Base-by-base conservation (phyloP, 2,329 filamentous ascomycete genomes). In the Hypoxylon rubiginosum region DNA sequence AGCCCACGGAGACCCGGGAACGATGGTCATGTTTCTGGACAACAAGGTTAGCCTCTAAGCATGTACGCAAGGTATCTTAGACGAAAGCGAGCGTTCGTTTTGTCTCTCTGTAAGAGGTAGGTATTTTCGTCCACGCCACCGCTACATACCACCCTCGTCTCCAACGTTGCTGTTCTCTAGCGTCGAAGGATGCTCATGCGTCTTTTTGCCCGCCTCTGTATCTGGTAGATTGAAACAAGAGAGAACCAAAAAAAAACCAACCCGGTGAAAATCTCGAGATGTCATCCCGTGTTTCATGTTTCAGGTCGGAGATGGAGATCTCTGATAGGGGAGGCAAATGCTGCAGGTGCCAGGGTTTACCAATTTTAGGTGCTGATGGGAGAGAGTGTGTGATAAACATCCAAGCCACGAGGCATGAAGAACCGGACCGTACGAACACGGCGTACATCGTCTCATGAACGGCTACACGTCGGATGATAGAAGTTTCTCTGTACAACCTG, bases 221-320 rank as follows among this genome's bases (percentile, higher is more conserved):
- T 49, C 57, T 57, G 19, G 41, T 61, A 66, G 53, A 64, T 62
- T 62, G 60, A 66, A 69, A 64, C 60, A 17, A 52, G n/a, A 9
- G 21, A 24, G 21, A 24, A 24, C 21, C 7, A 8, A 11, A 43
- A 24, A 1, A 8, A 11, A 43, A 24, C 19, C 48, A 30, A 63
- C 50, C 62, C 53, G 39, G 34, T 21, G 49, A 51, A 60, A 66
- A 65, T 62, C 57, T 60, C 46, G n/a, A 62, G 46, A 53, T 58
- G 63, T 58, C 64, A 62, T 67, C 57, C 57, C 28, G 11, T 24
- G 64, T 67, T 69, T 64, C 67, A 64, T 24, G 67, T 69, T 67
- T 64, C 66, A 66, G 48, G 45, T 45, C 24, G 41, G 48, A 24
- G 21, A 56, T 9, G 28, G 28, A 56, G 45, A 67, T 66, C 62